Conservation (phyloP, 352 stramenopile genomes). For the Phytophthora megakarya region DNA sequence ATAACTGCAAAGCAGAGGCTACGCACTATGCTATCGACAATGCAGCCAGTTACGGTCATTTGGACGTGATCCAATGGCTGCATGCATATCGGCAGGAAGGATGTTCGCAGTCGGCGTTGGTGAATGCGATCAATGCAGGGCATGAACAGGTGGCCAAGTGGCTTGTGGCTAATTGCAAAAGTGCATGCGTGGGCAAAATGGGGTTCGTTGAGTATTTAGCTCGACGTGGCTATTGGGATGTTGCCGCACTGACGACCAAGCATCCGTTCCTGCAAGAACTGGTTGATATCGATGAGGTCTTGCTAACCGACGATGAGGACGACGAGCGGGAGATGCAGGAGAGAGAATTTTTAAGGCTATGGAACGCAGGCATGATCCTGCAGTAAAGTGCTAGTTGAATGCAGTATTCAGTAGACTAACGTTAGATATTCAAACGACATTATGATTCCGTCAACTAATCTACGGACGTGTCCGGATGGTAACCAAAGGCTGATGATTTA, state of each 20-base stretch:
- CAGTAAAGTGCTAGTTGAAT: constrained; percentile 7
- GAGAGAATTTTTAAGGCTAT: constrained; percentile 23
- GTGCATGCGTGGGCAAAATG: constrained; percentile 41
- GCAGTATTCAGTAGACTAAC: constrained; percentile 20
- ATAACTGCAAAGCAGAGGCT: constrained; percentile 52
- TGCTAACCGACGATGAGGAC: constrained; percentile 29
- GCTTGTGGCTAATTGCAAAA: constrained; percentile 50
- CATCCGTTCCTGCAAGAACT: constrained; percentile 40
- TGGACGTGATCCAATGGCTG: constrained; percentile 58
- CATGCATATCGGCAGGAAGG: constrained; percentile 58
- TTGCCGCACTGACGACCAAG: constrained; percentile 40
- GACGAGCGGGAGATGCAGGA: constrained; percentile 28
- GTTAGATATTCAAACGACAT: constrained; percentile 27
- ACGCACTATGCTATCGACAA: constrained; percentile 66
- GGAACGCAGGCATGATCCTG: constrained; percentile 2
- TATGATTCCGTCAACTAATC: background rate
- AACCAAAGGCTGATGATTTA: background rate
- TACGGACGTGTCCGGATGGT: constrained; percentile 4
- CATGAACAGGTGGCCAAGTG: constrained; percentile 63
- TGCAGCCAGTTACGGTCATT: constrained; percentile 49
- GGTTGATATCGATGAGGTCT: constrained; percentile 24
- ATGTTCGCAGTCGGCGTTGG: constrained; percentile 70
- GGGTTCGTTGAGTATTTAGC: constrained; percentile 46
- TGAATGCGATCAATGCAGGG: constrained; percentile 60
- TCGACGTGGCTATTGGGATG: constrained; percentile 34